Percentiles rank a stretch among this genome's conserved stretches.
Conservation (phyloP, 2,329 filamentous ascomycete genomes). For the Fusarium zealandicum region DNA sequence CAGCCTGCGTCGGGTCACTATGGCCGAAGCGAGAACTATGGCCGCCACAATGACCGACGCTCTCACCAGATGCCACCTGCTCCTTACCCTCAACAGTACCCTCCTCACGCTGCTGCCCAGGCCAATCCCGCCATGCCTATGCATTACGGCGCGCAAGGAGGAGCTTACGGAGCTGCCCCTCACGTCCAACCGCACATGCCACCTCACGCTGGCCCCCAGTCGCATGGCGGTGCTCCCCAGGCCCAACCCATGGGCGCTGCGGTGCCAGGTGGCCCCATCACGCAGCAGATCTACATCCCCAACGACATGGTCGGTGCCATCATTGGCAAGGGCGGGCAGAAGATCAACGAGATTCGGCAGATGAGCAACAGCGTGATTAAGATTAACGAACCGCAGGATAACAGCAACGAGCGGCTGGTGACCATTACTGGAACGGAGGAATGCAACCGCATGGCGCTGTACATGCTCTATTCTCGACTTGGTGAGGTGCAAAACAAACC, state of each 20-base stretch:
- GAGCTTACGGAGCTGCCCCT: slow-evolving; percentile 80
- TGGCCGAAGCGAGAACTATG: slow-evolving; percentile 86
- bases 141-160: slow-evolving; percentile 80
- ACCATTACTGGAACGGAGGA: slow-evolving; percentile 98
- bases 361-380: slow-evolving; percentile 98
- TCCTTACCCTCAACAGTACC: slow-evolving; percentile 75
- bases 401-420: slow-evolving; percentile 96
- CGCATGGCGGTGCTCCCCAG: slow-evolving; percentile 71
- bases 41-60: slow-evolving; percentile 74
- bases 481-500: slow-evolving; percentile 64
- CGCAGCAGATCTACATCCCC: slow-evolving; percentile 98
- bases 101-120: slow-evolving; percentile 67
- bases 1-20: slow-evolving; percentile 93
- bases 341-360: slow-evolving; percentile 99
- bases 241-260: slow-evolving; percentile 76
- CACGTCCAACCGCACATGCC: slow-evolving; percentile 74
- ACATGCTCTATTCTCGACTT: slow-evolving; percentile 98
- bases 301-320: slow-evolving; percentile 99
- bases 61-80: slow-evolving; percentile 78
- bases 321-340: slow-evolving; percentile 96
- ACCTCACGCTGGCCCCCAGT: slow-evolving; percentile 64
- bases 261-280: slow-evolving; percentile 71
- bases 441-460: slow-evolving; percentile 99
- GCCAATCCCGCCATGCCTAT: slow-evolving; percentile 70
- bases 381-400: slow-evolving; percentile 99